A percentile compares a stretch with the other conserved stretches of the same genome.
Evolutionary conservation across 2,329 filamentous ascomycete genomes (phyloP).

Genomic region (Fusarium pseudocircinatum): DNA sequence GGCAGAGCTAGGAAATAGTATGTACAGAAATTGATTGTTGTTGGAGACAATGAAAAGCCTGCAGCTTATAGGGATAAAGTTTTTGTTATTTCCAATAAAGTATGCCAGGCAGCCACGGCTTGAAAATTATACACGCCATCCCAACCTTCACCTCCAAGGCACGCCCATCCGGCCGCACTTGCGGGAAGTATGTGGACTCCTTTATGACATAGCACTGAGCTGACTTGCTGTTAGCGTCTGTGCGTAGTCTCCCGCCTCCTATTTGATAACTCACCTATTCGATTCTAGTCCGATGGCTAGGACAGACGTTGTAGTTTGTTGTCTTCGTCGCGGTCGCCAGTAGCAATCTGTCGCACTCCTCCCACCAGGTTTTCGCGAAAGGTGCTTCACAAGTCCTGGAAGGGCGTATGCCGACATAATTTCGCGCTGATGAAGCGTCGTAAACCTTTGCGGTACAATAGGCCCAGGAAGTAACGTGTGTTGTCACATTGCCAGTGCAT

Average conservation of each 20-base stretch:
- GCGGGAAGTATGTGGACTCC: no score
- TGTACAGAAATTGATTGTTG: accelerated
- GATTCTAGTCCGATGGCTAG: neutral
- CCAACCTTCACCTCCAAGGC: neutral
- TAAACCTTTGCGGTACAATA: neutral
- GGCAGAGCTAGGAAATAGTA: accelerated
- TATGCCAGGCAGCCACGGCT: neutral
- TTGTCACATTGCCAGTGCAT: neutral
- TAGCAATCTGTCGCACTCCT: neutral
- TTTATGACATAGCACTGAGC: neutral
- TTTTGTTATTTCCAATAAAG: neutral
- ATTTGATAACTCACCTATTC: neutral
- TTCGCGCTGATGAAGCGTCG: neutral
- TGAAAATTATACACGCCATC: neutral
- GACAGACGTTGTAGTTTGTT: neutral
- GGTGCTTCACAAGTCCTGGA: neutral
- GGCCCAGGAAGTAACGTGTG: neutral
- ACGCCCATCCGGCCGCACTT: accelerated
- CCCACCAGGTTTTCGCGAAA: neutral
- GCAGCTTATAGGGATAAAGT: neutral
- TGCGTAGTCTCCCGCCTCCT: accelerated
- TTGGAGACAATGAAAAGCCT: neutral
- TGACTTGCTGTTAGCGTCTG: neutral
- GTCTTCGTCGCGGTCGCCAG: neutral
- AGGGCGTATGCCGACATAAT: neutral